Evolutionary conservation across 1,284 basidiomycete genomes (phyloP).

Genomic region (Baeospora myosura): DNA sequence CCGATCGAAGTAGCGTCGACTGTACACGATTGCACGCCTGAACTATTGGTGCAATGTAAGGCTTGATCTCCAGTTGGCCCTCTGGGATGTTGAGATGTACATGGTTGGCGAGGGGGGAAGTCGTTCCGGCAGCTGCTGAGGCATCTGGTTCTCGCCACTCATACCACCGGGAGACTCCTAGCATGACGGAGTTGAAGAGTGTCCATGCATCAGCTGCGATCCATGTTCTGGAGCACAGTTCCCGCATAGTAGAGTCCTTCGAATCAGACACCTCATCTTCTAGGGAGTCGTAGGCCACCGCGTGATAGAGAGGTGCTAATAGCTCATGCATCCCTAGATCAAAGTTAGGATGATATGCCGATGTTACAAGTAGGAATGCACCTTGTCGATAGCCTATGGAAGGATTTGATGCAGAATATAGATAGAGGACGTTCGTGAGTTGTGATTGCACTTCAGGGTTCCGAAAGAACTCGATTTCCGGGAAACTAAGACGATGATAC

Average conservation of each 20-base stretch:
- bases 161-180: conserved; percentile 66
- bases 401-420: conserved; percentile 71
- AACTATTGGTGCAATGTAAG: conserved; percentile 78
- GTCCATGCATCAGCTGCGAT: conserved; percentile 81
- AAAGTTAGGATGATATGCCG: conserved; percentile 4
- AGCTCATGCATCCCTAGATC: conserved; percentile 83
- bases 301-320: conserved; percentile 77
- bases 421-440: conserved; percentile 78
- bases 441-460: conserved; percentile 66
- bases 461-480: conserved; percentile 85
- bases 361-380: conserved; percentile 11
- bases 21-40: conserved; percentile 76
- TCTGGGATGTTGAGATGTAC: conserved; percentile 36
- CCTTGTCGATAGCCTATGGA: conserved; percentile 85
- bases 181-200: conserved; percentile 77
- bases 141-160: conserved; percentile 70
- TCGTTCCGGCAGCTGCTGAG: conserved; percentile 15
- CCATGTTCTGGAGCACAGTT: conserved; percentile 61
- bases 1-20: conserved; percentile 58
- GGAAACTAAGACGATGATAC: conserved; percentile 41
- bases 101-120: conserved; percentile 36
- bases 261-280: conserved; percentile 23
- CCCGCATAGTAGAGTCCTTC: conserved; percentile 34
- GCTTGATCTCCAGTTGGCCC: conserved; percentile 42
- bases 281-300: conserved; percentile 77